Conservation (phyloP, 305 asterid species). For the Rubia balearica region DNA sequence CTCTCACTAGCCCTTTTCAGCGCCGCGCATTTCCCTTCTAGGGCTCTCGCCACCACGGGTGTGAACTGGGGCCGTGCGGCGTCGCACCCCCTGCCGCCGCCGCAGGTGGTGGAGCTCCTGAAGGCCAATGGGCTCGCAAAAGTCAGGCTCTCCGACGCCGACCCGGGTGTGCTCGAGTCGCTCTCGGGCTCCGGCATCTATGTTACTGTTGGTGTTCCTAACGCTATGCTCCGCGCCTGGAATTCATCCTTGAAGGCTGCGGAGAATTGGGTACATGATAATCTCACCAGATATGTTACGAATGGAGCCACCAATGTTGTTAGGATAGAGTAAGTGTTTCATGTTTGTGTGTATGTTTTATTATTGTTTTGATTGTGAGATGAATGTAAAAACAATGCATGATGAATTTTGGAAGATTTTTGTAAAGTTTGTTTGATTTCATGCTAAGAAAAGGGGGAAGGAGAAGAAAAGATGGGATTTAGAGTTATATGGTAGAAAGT, state of each 20-base stretch:
- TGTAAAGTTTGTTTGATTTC: neutral
- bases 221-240: constrained; percentile 62
- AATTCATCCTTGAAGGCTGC: constrained; percentile 66
- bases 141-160: constrained; percentile 65
- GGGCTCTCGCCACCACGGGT: constrained; percentile 33
- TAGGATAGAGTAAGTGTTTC: constrained; percentile 44
- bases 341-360: neutral
- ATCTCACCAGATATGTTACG: constrained; percentile 68
- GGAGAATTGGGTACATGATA: constrained; percentile 73
- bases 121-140: constrained; percentile 52
- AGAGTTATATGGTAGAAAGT: neutral
- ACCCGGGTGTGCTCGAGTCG: constrained; percentile 54
- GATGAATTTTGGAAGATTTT: neutral
- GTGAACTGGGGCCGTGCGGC: constrained; percentile 85
- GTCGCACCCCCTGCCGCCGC: constrained; percentile 69
- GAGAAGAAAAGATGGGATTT: constrained; percentile 4
- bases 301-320: constrained; percentile 39
- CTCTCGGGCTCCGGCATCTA: constrained; percentile 53
- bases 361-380: too few species aligned
- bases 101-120: constrained; percentile 63
- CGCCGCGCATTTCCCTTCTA: neutral
- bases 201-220: constrained; percentile 70
- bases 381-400: neutral
- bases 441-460: neutral
- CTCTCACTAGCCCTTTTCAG: neutral